Evolutionary conservation across 306 rosid species (phyloP).

Genomic region (Citrullus amarus): DNA sequence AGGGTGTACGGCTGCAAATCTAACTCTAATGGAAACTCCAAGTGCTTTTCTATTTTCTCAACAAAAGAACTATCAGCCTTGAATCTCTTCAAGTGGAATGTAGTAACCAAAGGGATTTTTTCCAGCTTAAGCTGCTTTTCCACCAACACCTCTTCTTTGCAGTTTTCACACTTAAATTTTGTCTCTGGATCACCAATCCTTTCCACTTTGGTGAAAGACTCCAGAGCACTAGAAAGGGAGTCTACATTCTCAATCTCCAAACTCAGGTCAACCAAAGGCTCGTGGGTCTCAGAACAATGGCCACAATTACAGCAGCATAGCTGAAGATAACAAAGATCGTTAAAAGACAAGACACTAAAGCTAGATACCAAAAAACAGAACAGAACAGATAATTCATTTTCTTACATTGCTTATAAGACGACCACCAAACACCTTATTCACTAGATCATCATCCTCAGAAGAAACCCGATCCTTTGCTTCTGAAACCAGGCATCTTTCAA

Average conservation of each 20-base stretch:
- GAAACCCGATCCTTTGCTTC: slow-evolving; percentile 12
- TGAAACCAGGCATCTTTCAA: slow-evolving; percentile 35
- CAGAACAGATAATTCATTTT: neutral
- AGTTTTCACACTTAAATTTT: slow-evolving; percentile 53
- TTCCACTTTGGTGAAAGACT: slow-evolving; percentile 74
- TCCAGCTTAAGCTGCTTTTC: slow-evolving; percentile 68
- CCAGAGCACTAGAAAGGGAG: slow-evolving; percentile 50
- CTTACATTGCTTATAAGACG: slow-evolving; percentile 65
- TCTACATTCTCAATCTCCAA: slow-evolving; percentile 69
- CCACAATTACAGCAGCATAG: slow-evolving; percentile 70
- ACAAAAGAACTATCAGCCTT: slow-evolving; percentile 46
- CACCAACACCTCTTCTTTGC: slow-evolving; percentile 56
- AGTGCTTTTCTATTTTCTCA: slow-evolving; percentile 70
- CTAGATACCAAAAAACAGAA: neutral
- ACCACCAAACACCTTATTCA: slow-evolving; percentile 67
- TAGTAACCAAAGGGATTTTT: slow-evolving; percentile 54
- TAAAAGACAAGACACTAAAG: neutral
- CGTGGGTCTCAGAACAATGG: slow-evolving; percentile 49
- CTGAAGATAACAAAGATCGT: slow-evolving; percentile 23
- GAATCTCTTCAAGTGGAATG: slow-evolving; percentile 79
- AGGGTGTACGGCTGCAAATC: slow-evolving; percentile 58
- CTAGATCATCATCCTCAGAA: slow-evolving; percentile 38
- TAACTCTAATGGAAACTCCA: slow-evolving; percentile 66
- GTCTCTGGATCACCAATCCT: slow-evolving; percentile 42
- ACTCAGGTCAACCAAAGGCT: slow-evolving; percentile 75